Evolutionary conservation across 2,329 filamentous ascomycete genomes (phyloP).

Genomic region (Fusarium austroafricanum): DNA sequence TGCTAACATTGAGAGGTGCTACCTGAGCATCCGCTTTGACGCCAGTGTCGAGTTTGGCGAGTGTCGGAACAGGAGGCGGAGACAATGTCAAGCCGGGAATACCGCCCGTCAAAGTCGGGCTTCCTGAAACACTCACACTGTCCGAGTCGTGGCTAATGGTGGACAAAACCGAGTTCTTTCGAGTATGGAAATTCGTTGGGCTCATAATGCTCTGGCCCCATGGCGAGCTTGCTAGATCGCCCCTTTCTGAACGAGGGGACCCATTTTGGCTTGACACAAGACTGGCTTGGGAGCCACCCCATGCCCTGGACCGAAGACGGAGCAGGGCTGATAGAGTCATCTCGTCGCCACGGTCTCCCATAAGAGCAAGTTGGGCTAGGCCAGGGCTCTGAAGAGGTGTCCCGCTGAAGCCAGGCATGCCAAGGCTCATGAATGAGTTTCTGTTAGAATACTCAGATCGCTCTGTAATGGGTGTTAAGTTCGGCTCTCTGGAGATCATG

Average conservation of each 20-base stretch:
- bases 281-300: constrained; percentile 84
- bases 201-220: constrained; percentile 44
- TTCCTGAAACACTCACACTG: constrained; percentile 58
- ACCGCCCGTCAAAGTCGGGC: constrained; percentile 62
- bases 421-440: constrained; percentile 85
- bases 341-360: constrained; percentile 67
- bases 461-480: constrained; percentile 95
- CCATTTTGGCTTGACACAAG: constrained; percentile 67
- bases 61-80: constrained; percentile 38
- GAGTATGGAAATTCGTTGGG: constrained; percentile 51
- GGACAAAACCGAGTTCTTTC: constrained; percentile 64
- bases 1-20: constrained; percentile 20
- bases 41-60: constrained; percentile 24
- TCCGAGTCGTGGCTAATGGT: constrained; percentile 62
- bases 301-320: constrained; percentile 79
- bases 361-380: constrained; percentile 79
- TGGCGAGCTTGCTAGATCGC: constrained; percentile 61
- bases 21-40: constrained; percentile 23
- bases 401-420: constrained; percentile 55
- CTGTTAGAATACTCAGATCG: constrained; percentile 95
- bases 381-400: constrained; percentile 73
- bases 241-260: constrained; percentile 62
- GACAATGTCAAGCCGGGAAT: constrained; percentile 48
- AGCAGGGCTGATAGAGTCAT: constrained; percentile 80
- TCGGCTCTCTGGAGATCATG: constrained; percentile 83